A percentile compares a stretch with the other conserved stretches of the same genome.
Conservation (phyloP, 169 alveolate genomes). For the Plasmodium yoelii region DNA sequence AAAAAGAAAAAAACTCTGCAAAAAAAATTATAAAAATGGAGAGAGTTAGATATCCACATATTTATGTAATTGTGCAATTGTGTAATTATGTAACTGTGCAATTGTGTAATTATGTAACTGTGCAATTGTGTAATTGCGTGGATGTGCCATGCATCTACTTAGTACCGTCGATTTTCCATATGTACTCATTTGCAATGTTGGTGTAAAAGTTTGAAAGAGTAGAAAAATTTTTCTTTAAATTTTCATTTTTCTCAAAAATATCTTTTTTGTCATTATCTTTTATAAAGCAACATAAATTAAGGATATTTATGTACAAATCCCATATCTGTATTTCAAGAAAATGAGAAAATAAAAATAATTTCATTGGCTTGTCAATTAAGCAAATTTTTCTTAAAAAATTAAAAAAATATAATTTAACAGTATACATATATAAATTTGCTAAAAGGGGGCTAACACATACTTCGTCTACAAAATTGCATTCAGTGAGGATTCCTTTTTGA, state of each 20-base stretch:
- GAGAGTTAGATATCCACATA: background rate
- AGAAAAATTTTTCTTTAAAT: constrained; percentile 45
- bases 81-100: too few relatives aligned
- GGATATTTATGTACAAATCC: constrained; percentile 37
- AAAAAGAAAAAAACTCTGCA: constrained; percentile 47
- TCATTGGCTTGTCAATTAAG: background rate
- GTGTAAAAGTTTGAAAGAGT: constrained; percentile 21
- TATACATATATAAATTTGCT: background rate
- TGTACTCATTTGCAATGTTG: constrained; percentile 31
- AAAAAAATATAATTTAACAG: background rate
- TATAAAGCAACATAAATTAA: constrained; percentile 22
- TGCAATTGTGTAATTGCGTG: too few relatives aligned
- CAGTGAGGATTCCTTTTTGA: constrained; percentile 18
- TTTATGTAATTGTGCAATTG: too few relatives aligned
- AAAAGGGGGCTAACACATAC: background rate
- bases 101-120: too few relatives aligned
- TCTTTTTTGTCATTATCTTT: constrained; percentile 31
- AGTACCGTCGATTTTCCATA: constrained; percentile 56
- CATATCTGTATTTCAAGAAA: constrained; percentile 24
- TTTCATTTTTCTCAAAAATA: constrained; percentile 47
- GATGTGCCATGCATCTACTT: background rate
- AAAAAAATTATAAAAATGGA: background rate
- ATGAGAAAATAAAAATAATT: background rate
- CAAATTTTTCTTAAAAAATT: too few relatives aligned
- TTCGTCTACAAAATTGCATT: constrained; percentile 39